A percentile compares a stretch with the other conserved stretches of the same genome.
Evolutionary conservation across 495 filamentous ascomycete genomes (phyloP).

Genomic region (Penicillium waksmanii): DNA sequence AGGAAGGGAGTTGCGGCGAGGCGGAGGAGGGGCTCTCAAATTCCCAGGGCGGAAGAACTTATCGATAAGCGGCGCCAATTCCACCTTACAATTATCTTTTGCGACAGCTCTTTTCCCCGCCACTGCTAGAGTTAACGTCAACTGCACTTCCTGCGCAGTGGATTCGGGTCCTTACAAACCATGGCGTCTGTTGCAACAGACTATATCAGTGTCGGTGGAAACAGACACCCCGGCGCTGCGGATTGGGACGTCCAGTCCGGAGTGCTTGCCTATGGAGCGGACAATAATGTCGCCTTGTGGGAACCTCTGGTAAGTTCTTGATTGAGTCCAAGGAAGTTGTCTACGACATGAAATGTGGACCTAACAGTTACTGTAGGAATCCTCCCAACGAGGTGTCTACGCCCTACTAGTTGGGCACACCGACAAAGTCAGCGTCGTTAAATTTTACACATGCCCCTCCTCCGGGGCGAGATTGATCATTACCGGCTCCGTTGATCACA

Average conservation of each 20-base stretch:
- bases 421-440: slow-evolving; percentile 81
- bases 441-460: slow-evolving; percentile 64
- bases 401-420: slow-evolving; percentile 78
- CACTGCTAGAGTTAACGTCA: slow-evolving; percentile 14
- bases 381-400: slow-evolving; percentile 59
- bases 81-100: slow-evolving; percentile 27
- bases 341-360: not conserved
- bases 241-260: slow-evolving; percentile 80
- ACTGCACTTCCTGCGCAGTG: not conserved
- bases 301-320: slow-evolving; percentile 68
- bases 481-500: slow-evolving; percentile 82
- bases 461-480: slow-evolving; percentile 60
- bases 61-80: slow-evolving; percentile 50
- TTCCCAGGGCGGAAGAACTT: slow-evolving; percentile 31
- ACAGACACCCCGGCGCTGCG: slow-evolving; percentile 84
- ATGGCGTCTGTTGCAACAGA: slow-evolving; percentile 54
- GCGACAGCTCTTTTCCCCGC: slow-evolving; percentile 29
- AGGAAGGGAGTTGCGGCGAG: slow-evolving; percentile 1
- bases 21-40: slow-evolving; percentile 22
- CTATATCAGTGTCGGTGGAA: slow-evolving; percentile 85
- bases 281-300: slow-evolving; percentile 89
- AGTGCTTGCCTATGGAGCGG: slow-evolving; percentile 85
- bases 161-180: slow-evolving; percentile 7
- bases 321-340: not conserved
- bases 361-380: slow-evolving; percentile 40